A percentile compares a stretch with the other conserved stretches of the same genome.
Evolutionary conservation across 495 filamentous ascomycete genomes (phyloP).

Genomic region (Xylaria telfairii): DNA sequence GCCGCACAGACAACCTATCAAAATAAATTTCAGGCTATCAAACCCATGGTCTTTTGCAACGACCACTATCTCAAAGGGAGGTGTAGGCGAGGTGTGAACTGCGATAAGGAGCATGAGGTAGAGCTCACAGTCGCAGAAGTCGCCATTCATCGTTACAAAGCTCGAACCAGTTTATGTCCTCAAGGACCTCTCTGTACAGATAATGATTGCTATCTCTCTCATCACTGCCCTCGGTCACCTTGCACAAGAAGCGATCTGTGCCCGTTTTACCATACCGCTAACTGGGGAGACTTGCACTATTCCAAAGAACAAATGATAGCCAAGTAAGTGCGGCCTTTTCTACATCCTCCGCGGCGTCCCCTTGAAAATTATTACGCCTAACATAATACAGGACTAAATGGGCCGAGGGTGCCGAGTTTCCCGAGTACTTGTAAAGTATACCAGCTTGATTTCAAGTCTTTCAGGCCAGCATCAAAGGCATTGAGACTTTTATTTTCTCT

Average conservation of each 20-base stretch:
- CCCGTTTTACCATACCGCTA: conserved; percentile 36
- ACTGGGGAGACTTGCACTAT: conserved; percentile 40
- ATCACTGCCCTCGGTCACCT: conserved; percentile 37
- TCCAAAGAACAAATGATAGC: conserved; percentile 37
- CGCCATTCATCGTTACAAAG: conserved; percentile 43
- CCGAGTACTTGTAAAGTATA: conserved; percentile 29
- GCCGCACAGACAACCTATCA: conserved; percentile 39
- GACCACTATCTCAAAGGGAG: conserved; percentile 41
- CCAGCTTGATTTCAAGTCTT: neutral
- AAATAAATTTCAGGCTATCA: conserved; percentile 39
- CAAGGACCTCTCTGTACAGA: conserved; percentile 38
- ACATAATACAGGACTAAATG: conserved; percentile 32
- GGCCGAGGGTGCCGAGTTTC: conserved; percentile 36
- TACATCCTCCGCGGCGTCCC: neutral
- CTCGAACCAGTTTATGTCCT: conserved; percentile 41
- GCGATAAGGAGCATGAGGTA: conserved; percentile 40
- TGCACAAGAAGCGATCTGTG: conserved; percentile 36
- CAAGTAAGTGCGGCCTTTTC: conserved; percentile 30
- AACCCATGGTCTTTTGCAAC: conserved; percentile 41
- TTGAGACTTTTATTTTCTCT: conserved; percentile 6
- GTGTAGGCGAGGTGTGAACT: conserved; percentile 40
- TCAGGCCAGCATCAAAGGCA: neutral
- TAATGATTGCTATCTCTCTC: conserved; percentile 42
- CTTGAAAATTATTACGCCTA: neutral
- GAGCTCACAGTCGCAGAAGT: conserved; percentile 38